Base-by-base conservation (phyloP, 805 yeast genomes). In the Sugiyamaella qingdaonensis region DNA sequence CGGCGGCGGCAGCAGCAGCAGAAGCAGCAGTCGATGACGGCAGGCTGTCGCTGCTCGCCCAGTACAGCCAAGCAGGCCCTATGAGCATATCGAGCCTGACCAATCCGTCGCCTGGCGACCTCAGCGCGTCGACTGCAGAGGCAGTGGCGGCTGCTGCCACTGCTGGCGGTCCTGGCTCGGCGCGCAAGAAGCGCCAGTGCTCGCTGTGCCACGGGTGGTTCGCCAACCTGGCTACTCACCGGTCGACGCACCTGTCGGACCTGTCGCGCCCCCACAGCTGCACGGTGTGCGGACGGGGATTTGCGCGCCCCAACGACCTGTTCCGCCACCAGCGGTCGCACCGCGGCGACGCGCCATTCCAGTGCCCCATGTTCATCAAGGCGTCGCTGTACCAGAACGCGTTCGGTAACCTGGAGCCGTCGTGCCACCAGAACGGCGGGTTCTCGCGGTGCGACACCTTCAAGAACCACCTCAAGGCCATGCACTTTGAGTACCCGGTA, bases 371-470 rank as follows among this genome's bases (percentile, higher is more conserved):
- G 67, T 80, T 76, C 61, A 59, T 68, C 35, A 58, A 62, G 37
- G 48, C 57, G 35, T 27, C 56, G 41, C 18, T 43, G 29, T 11
- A 41, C 59, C 9, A 46, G 49, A 55, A 66, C 64, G 49, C 34
- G 27, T 47, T 31, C 45, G 48, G 51, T 14, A 31, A 27, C 16
- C 51, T 55, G n/a, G 61, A 61, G 45, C 64, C 66, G 2, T 52
- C 62, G 44, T 89, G 96, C 65, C 97, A 90, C 66, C 79, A 80
- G 51, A 81, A 88, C 7, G 97, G 97, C 4, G 83, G 86, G 31
- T 90, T 90, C 63, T 82, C 90, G 10, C 77, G 97, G 48, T 86
- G 96, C 66, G 97, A 90, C 66, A 90, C 97, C 3, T 90, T 81
- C 71, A 90, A 90, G 65, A 90, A 90, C 69, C 97, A 90, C 69